Percentiles rank a stretch among this genome's conserved stretches.
Conservation (phyloP, 192 early-diverging fungal genomes). For the Endogone sp. region DNA sequence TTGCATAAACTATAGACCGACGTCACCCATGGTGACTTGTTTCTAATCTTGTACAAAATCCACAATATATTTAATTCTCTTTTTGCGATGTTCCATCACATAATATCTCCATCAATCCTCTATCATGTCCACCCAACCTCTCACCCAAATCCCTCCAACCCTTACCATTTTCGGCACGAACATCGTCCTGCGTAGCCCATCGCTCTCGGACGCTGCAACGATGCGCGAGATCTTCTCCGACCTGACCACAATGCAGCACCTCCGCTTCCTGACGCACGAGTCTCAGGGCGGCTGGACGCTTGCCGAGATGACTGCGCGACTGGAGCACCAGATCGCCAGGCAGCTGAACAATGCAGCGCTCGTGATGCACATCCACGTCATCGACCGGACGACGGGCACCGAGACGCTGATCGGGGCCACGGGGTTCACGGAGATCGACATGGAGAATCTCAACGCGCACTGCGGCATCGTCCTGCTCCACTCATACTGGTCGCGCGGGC, state of each 20-base stretch:
- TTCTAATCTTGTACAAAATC: too few relatives aligned
- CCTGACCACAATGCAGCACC: not conserved
- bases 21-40: too few relatives aligned
- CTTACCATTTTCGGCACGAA: too few relatives aligned
- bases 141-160: too few relatives aligned
- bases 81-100: too few relatives aligned
- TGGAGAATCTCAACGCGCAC: not conserved
- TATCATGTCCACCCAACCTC: too few relatives aligned
- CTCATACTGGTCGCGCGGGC: not conserved
- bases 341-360: too few relatives aligned
- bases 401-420: constrained; percentile 1
- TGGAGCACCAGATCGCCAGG: too few relatives aligned
- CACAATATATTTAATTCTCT: too few relatives aligned
- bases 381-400: not conserved
- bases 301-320: not conserved
- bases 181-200: not conserved
- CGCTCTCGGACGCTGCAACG: not conserved
- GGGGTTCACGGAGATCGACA: constrained; percentile 7
- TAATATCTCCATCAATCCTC: too few relatives aligned
- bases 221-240: not conserved
- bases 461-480: constrained; percentile 12
- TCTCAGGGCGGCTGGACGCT: constrained; percentile 2
- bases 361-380: too few relatives aligned
- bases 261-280: not conserved
- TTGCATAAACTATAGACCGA: too few relatives aligned